These are phyloP conservation scores for Plasmodium coatneyi DNA, from an alignment of 169 alveolate genomes.

Conservation along the genomic window DNA sequence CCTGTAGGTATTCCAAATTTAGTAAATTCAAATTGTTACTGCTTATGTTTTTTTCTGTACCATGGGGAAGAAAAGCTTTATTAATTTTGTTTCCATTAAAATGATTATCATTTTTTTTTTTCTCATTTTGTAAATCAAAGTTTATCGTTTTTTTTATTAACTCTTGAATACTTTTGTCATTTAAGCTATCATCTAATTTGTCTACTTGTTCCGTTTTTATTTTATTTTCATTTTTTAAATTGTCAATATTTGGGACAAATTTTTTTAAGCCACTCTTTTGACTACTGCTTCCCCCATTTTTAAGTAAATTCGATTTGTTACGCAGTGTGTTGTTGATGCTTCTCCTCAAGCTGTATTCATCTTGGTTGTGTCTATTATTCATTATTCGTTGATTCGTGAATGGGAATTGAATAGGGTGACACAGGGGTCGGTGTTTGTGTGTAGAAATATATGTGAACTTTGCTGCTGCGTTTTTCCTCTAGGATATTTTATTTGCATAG, in stretches of 20 bases:
- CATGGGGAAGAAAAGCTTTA: constrained; percentile 19
- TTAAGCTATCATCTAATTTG: constrained; percentile 44
- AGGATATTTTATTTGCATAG: background rate
- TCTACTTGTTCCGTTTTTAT: constrained; percentile 18
- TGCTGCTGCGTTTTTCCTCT: background rate
- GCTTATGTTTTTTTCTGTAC: constrained; percentile 6
- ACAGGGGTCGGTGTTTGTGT: background rate
- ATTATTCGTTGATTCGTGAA: constrained; percentile 17
- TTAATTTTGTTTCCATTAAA: constrained; percentile 27
- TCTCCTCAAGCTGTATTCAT: constrained; percentile 73
- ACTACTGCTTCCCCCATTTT: constrained; percentile 23
- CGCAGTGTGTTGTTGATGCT: constrained; percentile 68
- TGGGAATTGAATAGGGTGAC: background rate
- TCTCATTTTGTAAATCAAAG: constrained; percentile 42
- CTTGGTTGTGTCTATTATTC: constrained; percentile 53
- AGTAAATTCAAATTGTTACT: constrained; percentile 8
- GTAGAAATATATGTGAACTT: background rate
- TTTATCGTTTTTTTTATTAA: constrained; percentile 54
- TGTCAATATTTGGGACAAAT: constrained; percentile 69
- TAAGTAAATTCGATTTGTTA: constrained; percentile 47
- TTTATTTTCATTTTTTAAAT: constrained; percentile 55
- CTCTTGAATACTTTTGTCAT: constrained; percentile 28
- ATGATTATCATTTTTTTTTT: constrained; percentile 11
- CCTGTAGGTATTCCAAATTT: constrained; percentile 3
- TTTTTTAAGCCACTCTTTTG: constrained; percentile 35